phyloP scores from a whole-genome alignment of 1,139 yeast genomes.

The Fermentozyma sake region DNA sequence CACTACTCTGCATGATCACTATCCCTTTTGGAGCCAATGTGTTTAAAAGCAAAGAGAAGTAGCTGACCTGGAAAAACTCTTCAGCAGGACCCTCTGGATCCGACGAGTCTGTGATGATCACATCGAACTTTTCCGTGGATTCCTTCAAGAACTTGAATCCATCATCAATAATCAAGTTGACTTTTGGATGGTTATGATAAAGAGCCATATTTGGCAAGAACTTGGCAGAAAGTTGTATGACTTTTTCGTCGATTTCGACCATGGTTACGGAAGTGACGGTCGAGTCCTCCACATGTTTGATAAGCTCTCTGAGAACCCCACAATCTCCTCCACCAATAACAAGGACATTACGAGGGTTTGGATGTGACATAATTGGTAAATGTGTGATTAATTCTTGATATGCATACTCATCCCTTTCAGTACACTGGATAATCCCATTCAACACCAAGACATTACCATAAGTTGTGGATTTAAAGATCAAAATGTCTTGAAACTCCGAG shows the following conservation, averaged over 20 bases:
- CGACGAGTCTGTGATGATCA: conserved; percentile 90
- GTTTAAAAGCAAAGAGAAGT: conserved; percentile 65
- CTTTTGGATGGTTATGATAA: conserved; percentile 54
- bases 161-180: conserved; percentile 73
- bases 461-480: conserved; percentile 67
- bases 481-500: conserved; percentile 38
- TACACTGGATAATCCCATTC: conserved; percentile 84
- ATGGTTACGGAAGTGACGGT: conserved; percentile 66
- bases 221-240: conserved; percentile 67
- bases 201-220: conserved; percentile 83
- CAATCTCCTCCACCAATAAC: conserved; percentile 96
- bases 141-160: conserved; percentile 77
- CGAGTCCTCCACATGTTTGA: conserved; percentile 57
- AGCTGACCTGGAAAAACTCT: conserved; percentile 79
- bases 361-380: conserved; percentile 72
- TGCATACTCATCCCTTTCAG: conserved; percentile 87
- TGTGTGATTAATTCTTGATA: conserved; percentile 89
- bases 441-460: conserved; percentile 84
- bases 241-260: conserved; percentile 90
- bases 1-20: conserved; percentile 88
- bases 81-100: conserved; percentile 99
- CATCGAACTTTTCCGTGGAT: conserved; percentile 53
- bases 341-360: conserved; percentile 66
- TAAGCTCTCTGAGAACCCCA: conserved; percentile 81
- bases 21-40: conserved; percentile 71